Base-by-base conservation (phyloP, 129 eudicot genomes). In the Ambrosia artemisiifolia region DNA sequence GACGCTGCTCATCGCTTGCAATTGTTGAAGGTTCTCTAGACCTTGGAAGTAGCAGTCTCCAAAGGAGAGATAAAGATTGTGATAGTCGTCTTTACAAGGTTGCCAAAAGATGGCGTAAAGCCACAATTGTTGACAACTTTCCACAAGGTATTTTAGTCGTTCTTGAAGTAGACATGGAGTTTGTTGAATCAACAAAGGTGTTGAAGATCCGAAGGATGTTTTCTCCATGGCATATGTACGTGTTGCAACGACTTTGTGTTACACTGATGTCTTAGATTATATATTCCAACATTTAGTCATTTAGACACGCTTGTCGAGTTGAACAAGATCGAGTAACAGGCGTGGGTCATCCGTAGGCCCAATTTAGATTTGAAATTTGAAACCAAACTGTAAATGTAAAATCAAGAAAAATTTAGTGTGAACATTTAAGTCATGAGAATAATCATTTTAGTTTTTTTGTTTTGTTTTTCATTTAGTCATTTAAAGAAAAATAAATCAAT, bases 81-180 rank as follows among this genome's bases (percentile, higher is more conserved):
- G 30, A 54, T 19, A 18, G 57, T 71, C 16, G 16, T 80, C 83
- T 59, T 61, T 76, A 3, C 78, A 62, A 1, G 87, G 75, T 30
- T 73, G 83, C 90, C 90, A 85, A 53, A 82, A 79, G 3, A 83
- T 83, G 81, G 72, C 82, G 46, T 82, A 85, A 20, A 57, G 46
- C 90, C 90, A 85, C 34, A 73, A 49, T 11, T 82, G 83, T 0
- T 60, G 63, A 5, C 80, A 79, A 74, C 48, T 82, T 43, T 80
- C 61, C 11, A 54, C 61, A 19, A 54, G 61, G 61, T 54, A 54
- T 54, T 54, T 54, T 19, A 54, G 61, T 18, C 61, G 32, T 18
- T 54, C 32, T 10, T 54, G 61, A 54, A 54, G 33, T 18, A 54
- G 3, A 54, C 12, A 54, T 54, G 61, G 12, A 7, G 14, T 18